Conservation (phyloP, 2,329 filamentous ascomycete species). For the Ceratocystis cubensis region DNA sequence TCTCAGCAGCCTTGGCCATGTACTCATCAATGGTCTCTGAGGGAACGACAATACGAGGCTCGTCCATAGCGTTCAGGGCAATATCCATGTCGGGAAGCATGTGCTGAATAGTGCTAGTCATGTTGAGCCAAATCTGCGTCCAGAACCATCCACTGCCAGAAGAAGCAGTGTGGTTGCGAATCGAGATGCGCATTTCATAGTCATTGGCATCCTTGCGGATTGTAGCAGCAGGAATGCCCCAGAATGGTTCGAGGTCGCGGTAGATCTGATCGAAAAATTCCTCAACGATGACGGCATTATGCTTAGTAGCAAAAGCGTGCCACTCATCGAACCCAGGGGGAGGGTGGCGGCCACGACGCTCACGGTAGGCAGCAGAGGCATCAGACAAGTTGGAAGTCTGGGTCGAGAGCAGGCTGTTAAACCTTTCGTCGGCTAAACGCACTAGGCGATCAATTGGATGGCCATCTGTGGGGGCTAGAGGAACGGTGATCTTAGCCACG, state of each 20-base stretch:
- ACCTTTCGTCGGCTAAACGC: constrained; percentile 33
- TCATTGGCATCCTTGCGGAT: constrained; percentile 42
- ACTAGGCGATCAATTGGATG: constrained; percentile 44
- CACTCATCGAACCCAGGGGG: constrained; percentile 52
- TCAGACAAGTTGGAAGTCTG: constrained; percentile 38
- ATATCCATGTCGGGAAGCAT: constrained; percentile 55
- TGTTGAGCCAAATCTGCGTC: constrained; percentile 43
- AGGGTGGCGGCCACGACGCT: constrained; percentile 45
- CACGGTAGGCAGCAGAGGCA: constrained; percentile 44
- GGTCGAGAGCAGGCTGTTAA: constrained; percentile 32
- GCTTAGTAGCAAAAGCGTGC: constrained; percentile 41
- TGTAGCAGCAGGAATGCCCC: constrained; percentile 37
- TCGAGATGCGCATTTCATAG: constrained; percentile 49
- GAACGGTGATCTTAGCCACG: constrained; percentile 22
- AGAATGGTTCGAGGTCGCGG: constrained; percentile 47
- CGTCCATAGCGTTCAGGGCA: constrained; percentile 54
- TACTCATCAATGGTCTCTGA: constrained; percentile 48
- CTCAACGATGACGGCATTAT: constrained; percentile 45
- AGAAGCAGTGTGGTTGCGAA: constrained; percentile 41
- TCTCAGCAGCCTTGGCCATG: constrained; percentile 41
- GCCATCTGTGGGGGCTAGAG: constrained; percentile 23
- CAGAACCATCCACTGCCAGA: constrained; percentile 45
- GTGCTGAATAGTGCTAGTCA: constrained; percentile 41
- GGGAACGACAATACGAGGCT: constrained; percentile 50
- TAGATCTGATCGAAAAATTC: constrained; percentile 54